phyloP scores from a whole-genome alignment of 805 yeast genomes.

The Candida silvicultrix region DNA sequence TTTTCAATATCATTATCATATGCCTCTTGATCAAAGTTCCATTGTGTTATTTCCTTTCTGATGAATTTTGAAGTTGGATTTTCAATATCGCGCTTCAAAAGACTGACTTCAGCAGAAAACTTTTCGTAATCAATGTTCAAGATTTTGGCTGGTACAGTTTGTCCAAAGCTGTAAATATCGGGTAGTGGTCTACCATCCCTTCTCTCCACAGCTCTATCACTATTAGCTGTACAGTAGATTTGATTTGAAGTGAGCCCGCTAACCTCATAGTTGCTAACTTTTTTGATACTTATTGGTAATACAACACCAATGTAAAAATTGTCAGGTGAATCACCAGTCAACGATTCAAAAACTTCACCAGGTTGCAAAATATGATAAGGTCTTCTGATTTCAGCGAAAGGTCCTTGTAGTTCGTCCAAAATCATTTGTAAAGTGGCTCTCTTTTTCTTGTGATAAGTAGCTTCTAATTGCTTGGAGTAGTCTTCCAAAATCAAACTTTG shows the following conservation, averaged over 20 bases:
- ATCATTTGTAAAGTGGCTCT: constrained; percentile 78
- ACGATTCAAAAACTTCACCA: constrained; percentile 75
- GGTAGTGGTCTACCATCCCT: constrained; percentile 39
- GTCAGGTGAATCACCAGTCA: constrained; percentile 80
- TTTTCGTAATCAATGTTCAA: constrained; percentile 63
- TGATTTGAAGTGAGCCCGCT: constrained; percentile 49
- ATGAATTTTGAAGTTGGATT: constrained; percentile 33
- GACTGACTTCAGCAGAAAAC: constrained; percentile 68
- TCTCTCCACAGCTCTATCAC: constrained; percentile 40
- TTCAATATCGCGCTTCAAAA: constrained; percentile 59
- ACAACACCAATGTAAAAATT: constrained; percentile 63
- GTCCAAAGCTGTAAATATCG: constrained; percentile 51
- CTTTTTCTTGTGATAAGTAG: constrained; percentile 63
- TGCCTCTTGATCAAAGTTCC: constrained; percentile 77
- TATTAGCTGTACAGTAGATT: constrained; percentile 52
- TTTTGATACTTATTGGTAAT: constrained; percentile 67
- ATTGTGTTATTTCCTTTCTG: constrained; percentile 53
- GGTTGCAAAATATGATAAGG: constrained; percentile 59
- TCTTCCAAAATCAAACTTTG: constrained; percentile 87
- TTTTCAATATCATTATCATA: constrained; percentile 53
- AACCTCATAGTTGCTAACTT: constrained; percentile 45
- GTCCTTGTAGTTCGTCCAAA: constrained; percentile 79
- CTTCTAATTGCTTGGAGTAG: constrained; percentile 84
- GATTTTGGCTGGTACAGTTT: constrained; percentile 82
- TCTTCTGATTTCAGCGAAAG: constrained; percentile 80